phyloP scores from a whole-genome alignment of 23 red algal genomes.

The Agarophyton chilense region DNA sequence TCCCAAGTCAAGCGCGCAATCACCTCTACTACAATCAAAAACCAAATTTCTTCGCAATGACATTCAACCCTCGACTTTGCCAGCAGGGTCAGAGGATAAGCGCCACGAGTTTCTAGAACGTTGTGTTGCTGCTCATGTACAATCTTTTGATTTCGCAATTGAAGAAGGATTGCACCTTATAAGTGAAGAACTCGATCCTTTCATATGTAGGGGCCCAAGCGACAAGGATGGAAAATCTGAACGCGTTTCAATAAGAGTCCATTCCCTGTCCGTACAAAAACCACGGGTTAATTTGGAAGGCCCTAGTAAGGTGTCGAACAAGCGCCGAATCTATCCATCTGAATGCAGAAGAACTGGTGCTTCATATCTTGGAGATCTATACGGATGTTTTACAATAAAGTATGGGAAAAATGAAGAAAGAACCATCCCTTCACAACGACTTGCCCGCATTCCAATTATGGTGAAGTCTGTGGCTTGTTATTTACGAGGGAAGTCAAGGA shows the following conservation, averaged over 20 bases:
- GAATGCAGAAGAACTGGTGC: slow-evolving; percentile 55
- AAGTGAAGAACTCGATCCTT: slow-evolving; percentile 65
- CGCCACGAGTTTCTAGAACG: slow-evolving; percentile 54
- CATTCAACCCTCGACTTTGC: slow-evolving; percentile 79
- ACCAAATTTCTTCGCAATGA: not conserved
- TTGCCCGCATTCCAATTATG: slow-evolving; percentile 91
- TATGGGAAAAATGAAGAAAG: slow-evolving; percentile 43
- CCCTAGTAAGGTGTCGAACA: not conserved
- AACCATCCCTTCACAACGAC: slow-evolving; percentile 48
- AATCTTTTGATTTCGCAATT: slow-evolving; percentile 85
- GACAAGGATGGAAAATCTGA: slow-evolving; percentile 6
- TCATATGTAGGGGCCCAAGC: slow-evolving; percentile 55
- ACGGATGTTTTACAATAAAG: slow-evolving; percentile 21
- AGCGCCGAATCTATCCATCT: slow-evolving; percentile 15
- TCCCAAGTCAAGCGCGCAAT: not conserved
- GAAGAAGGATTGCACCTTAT: slow-evolving; percentile 54
- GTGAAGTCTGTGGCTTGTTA: slow-evolving; percentile 74
- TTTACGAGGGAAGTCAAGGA: slow-evolving; percentile 45
- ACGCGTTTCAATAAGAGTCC: slow-evolving; percentile 51
- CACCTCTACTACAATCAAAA: not conserved
- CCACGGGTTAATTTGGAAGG: slow-evolving; percentile 33
- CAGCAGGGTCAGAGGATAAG: slow-evolving; percentile 40
- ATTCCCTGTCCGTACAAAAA: slow-evolving; percentile 51
- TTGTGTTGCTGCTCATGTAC: slow-evolving; percentile 70
- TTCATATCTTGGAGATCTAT: slow-evolving; percentile 44